Conservation (phyloP, 495 filamentous ascomycete species). For the Xylaria acuta region DNA sequence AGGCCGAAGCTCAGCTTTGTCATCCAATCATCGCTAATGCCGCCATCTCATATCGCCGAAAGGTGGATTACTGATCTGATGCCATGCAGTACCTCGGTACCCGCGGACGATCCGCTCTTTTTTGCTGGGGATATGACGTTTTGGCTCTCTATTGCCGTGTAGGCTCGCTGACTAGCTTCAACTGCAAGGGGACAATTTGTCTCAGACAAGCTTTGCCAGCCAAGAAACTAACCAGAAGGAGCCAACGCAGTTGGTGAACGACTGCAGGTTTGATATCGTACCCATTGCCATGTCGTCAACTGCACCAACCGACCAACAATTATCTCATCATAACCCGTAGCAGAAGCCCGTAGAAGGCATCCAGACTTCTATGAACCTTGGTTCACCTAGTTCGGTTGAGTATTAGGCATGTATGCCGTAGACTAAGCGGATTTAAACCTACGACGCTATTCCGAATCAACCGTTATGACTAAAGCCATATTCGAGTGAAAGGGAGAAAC, state of each 20-base stretch:
- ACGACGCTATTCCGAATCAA: neutral
- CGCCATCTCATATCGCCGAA: neutral
- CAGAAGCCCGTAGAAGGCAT: neutral
- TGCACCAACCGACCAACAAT: neutral
- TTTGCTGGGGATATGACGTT: neutral
- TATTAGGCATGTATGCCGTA: neutral
- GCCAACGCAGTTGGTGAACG: neutral
- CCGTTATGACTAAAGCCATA: neutral
- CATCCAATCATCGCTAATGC: neutral
- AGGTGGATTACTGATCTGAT: neutral
- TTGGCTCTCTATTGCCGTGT: neutral
- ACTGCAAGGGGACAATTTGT: neutral
- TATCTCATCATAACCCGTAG: too few species aligned
- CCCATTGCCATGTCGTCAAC: constrained; percentile 12
- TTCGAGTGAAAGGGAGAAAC: neutral
- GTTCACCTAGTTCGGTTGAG: neutral
- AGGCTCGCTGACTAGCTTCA: neutral
- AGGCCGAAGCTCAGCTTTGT: neutral
- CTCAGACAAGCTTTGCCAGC: neutral
- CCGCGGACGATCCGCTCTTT: neutral
- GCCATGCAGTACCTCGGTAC: neutral
- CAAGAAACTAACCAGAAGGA: neutral
- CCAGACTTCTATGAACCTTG: neutral
- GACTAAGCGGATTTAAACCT: neutral
- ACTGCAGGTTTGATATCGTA: neutral